Evolutionary conservation across 2,329 filamentous ascomycete species (phyloP).

Genomic region (Exophiala dermatitidis): DNA sequence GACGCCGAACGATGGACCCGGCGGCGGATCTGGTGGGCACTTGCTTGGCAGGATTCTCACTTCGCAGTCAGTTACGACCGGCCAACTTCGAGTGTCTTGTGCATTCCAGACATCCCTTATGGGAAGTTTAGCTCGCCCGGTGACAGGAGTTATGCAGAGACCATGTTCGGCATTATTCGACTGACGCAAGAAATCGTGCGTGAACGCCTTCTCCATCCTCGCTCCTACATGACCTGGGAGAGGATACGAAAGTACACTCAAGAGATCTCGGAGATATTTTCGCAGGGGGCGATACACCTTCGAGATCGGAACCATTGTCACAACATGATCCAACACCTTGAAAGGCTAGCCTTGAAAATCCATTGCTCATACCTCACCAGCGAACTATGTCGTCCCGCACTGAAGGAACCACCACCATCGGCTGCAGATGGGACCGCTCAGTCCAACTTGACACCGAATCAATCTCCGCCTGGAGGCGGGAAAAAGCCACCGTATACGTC

Average conservation of each 20-base stretch:
- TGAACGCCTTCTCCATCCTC: constrained; percentile 49
- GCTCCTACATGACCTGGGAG: constrained; percentile 47
- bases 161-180: constrained; percentile 50
- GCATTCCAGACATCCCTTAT: constrained; percentile 46
- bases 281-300: constrained; percentile 52
- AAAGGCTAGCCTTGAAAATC: constrained; percentile 54
- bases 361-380: constrained; percentile 57
- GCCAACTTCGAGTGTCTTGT: constrained; percentile 49
- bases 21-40: constrained; percentile 49
- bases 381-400: constrained; percentile 54
- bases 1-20: constrained; percentile 42
- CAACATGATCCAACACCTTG: constrained; percentile 45
- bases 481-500: constrained; percentile 14
- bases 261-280: constrained; percentile 50
- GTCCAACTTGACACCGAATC: constrained; percentile 11
- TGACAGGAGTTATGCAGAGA: constrained; percentile 51
- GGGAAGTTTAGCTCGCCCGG: constrained; percentile 42
- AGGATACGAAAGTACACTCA: constrained; percentile 52
- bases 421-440: constrained; percentile 36
- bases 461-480: constrained; percentile 19
- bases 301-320: constrained; percentile 45
- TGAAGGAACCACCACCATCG: constrained; percentile 39
- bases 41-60: constrained; percentile 59
- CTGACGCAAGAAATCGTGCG: constrained; percentile 52
- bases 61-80: constrained; percentile 58